A percentile compares a stretch with the other conserved stretches of the same genome.
Evolutionary conservation across 1,284 basidiomycete species (phyloP).

Genomic region (Microbotryum violaceum): DNA sequence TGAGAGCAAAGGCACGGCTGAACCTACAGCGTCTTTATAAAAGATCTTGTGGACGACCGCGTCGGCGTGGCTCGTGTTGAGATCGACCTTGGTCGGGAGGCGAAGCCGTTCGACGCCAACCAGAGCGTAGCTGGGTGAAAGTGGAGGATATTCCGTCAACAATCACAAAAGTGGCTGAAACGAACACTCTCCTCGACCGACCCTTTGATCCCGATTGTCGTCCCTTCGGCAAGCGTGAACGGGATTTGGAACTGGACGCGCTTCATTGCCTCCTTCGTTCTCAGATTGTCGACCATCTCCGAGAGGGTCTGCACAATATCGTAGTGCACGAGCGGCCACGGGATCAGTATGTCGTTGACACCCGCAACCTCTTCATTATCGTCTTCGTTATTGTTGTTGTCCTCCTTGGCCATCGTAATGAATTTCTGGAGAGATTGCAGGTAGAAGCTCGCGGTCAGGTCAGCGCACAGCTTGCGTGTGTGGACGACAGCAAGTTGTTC

Average conservation of each 20-base stretch:
- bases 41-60: conserved; percentile 60
- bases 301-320: conserved; percentile 25
- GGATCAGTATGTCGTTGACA: not conserved
- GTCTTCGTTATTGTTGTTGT: conserved; percentile 31
- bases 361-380: conserved; percentile 18
- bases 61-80: conserved; percentile 67
- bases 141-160: not conserved
- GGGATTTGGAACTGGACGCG: conserved; percentile 76
- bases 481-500: no score
- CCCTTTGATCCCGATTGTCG: conserved; percentile 87
- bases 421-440: conserved; percentile 44
- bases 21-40: conserved; percentile 65
- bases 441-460: conserved; percentile 54
- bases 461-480: not conserved
- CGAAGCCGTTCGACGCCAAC: conserved; percentile 79
- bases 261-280: conserved; percentile 63
- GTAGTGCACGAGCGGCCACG: conserved; percentile 16
- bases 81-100: conserved; percentile 66
- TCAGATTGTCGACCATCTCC: conserved; percentile 38
- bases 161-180: not conserved
- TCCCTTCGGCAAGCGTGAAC: conserved; percentile 67
- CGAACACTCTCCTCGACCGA: conserved; percentile 41
- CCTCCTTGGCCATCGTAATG: conserved; percentile 22
- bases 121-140: conserved; percentile 60
- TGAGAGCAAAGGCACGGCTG: no score